Evolutionary conservation across 2,329 filamentous ascomycete genomes (phyloP).

Genomic region (Chaetomiaceae sp.): DNA sequence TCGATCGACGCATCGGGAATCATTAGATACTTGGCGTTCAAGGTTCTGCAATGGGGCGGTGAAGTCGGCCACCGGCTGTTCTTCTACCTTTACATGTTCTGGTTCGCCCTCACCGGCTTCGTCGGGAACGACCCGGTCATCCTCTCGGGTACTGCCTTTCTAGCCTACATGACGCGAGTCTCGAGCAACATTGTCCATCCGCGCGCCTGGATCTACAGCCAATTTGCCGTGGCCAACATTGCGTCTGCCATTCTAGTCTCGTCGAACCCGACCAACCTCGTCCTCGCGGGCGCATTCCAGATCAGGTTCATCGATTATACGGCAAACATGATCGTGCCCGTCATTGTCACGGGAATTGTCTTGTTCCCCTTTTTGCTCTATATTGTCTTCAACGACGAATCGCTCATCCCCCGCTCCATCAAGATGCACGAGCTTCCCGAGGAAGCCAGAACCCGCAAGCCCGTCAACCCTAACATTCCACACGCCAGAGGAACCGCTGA

Average conservation of each 20-base stretch:
- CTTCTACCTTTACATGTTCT: constrained; percentile 70
- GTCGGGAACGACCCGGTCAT: constrained; percentile 75
- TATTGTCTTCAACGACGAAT: constrained; percentile 60
- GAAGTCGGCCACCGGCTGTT: constrained; percentile 64
- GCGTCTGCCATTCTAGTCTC: constrained; percentile 72
- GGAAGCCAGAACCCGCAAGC: constrained; percentile 49
- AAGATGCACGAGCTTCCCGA: constrained; percentile 63
- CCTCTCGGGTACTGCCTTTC: constrained; percentile 67
- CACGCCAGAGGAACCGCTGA: constrained; percentile 53
- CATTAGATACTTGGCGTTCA: constrained; percentile 67
- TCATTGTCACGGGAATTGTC: constrained; percentile 61
- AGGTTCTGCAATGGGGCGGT: constrained; percentile 63
- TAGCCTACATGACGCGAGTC: constrained; percentile 72
- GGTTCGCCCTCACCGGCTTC: constrained; percentile 62
- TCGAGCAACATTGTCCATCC: constrained; percentile 69
- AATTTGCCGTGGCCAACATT: constrained; percentile 70
- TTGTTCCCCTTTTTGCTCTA: constrained; percentile 68
- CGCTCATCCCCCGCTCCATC: constrained; percentile 61
- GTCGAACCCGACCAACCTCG: constrained; percentile 72
- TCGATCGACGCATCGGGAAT: constrained; percentile 72
- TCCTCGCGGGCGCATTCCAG: constrained; percentile 66
- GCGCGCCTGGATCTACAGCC: constrained; percentile 67
- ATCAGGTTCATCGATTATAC: constrained; percentile 71
- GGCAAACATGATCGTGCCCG: constrained; percentile 72
- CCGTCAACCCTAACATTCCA: constrained; percentile 70